phyloP scores from a whole-genome alignment of 345 rosid species.

The Euclidium syriacum region DNA sequence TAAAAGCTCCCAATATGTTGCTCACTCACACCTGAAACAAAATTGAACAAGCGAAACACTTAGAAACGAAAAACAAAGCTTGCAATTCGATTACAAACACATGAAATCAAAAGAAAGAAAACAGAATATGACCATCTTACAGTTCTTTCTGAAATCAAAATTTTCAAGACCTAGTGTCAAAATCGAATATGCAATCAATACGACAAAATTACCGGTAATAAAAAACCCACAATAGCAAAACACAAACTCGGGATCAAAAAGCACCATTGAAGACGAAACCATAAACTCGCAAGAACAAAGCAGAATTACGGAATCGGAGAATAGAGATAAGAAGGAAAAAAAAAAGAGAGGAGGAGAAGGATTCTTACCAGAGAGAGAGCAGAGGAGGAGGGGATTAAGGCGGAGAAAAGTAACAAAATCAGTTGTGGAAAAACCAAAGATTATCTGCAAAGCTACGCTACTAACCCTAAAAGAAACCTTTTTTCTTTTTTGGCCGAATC shows the following conservation, averaged over 20 bases:
- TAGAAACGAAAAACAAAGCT: background rate
- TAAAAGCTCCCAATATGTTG: background rate
- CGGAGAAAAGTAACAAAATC: background rate
- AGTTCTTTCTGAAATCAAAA: too few species aligned
- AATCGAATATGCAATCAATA: conserved; percentile 5
- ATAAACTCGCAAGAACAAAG: background rate
- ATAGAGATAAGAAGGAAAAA: background rate
- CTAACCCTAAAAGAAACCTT: conserved; percentile 28
- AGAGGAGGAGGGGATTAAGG: background rate
- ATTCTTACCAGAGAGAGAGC: conserved; percentile 18
- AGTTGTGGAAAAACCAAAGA: background rate
- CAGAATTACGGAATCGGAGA: conserved; percentile 4
- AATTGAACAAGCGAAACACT: background rate
- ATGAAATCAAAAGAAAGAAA: background rate
- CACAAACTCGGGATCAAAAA: background rate
- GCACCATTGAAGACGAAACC: background rate
- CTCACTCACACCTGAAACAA: conserved; percentile 15
- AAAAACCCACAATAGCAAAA: background rate
- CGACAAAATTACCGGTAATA: background rate
- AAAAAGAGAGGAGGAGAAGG: background rate
- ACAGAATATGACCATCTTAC: background rate
- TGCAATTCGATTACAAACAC: conserved; percentile 4
- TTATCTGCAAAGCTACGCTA: conserved; percentile 24
- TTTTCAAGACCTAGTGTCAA: background rate
- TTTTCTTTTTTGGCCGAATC: conserved; percentile 23